phyloP scores from a whole-genome alignment of 441 rosid genomes.

The Adansonia rubrostipa region DNA sequence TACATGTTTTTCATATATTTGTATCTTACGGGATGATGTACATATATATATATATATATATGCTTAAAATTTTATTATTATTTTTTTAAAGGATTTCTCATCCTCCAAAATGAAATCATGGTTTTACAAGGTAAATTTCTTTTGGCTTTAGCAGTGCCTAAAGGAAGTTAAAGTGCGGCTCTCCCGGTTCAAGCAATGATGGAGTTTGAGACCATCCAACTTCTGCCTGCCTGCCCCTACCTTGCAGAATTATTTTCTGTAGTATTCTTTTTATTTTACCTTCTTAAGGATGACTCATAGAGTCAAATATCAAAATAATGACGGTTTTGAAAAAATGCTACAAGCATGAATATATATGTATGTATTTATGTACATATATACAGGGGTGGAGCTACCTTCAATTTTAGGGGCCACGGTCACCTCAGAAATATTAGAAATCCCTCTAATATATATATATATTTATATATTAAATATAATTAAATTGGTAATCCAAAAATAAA shows the following conservation, averaged over 20 bases:
- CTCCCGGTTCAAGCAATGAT: constrained; percentile 10
- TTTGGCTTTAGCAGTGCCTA: not conserved
- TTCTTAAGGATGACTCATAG: constrained; percentile 21
- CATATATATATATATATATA: not conserved
- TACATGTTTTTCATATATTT: not conserved
- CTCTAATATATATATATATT: no score
- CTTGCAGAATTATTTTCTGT: constrained; percentile 26
- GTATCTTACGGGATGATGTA: no score
- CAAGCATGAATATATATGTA: constrained; percentile 13
- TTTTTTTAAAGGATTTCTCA: not conserved
- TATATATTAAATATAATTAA: no score
- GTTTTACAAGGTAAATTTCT: not conserved
- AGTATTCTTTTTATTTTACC: constrained; percentile 11
- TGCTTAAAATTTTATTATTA: not conserved
- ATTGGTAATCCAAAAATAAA: no score
- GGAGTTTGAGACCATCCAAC: not conserved
- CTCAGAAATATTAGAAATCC: no score
- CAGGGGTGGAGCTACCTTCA: no score
- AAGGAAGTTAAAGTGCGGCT: not conserved
- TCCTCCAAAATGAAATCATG: not conserved
- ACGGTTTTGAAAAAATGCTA: constrained; percentile 28
- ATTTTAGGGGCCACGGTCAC: no score
- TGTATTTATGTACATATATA: no score
- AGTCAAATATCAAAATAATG: constrained; percentile 35
- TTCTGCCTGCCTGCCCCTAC: constrained; percentile 10